A percentile compares a stretch with the other conserved stretches of the same genome.
These are phyloP conservation scores for Guyanaporus albipodus DNA, from an alignment of 768 basidiomycete species.

Conservation along the genomic window DNA sequence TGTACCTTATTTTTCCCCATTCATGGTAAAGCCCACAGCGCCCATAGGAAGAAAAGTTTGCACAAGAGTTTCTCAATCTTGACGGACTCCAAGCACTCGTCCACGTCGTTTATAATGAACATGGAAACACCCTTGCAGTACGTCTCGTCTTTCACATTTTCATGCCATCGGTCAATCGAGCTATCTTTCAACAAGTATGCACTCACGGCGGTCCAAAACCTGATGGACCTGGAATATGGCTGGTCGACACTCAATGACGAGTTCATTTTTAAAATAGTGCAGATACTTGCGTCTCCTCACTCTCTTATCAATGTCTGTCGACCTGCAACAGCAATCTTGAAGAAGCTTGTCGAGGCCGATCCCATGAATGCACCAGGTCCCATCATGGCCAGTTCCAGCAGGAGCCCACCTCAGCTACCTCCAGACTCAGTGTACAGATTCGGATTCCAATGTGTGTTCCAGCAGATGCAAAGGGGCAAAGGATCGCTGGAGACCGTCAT, in stretches of 20 bases:
- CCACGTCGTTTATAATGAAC: constrained; percentile 56
- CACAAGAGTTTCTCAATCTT: constrained; percentile 68
- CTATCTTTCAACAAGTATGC: constrained; percentile 56
- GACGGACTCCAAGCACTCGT: constrained; percentile 72
- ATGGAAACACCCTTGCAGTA: constrained; percentile 86
- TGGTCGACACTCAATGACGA: constrained; percentile 68
- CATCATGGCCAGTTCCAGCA: constrained; percentile 57
- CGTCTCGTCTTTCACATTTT: constrained; percentile 19
- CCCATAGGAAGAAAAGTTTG: constrained; percentile 76
- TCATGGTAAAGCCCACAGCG: not conserved
- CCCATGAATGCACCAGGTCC: constrained; percentile 63
- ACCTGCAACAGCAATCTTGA: constrained; percentile 86
- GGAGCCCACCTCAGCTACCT: constrained; percentile 45
- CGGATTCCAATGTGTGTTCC: constrained; percentile 80
- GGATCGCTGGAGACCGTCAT: constrained; percentile 81
- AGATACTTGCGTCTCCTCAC: constrained; percentile 68
- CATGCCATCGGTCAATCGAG: constrained; percentile 3
- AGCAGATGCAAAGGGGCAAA: constrained; percentile 72
- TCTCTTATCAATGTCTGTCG: constrained; percentile 88
- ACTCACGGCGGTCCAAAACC: constrained; percentile 77
- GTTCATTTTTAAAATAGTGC: constrained; percentile 77
- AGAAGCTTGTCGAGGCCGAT: constrained; percentile 85
- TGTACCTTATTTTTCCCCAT: too few species aligned
- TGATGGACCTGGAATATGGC: constrained; percentile 84
- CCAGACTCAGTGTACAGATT: constrained; percentile 76